Conservation (phyloP, 2,329 filamentous ascomycete genomes). For the Fusarium denticulatum region DNA sequence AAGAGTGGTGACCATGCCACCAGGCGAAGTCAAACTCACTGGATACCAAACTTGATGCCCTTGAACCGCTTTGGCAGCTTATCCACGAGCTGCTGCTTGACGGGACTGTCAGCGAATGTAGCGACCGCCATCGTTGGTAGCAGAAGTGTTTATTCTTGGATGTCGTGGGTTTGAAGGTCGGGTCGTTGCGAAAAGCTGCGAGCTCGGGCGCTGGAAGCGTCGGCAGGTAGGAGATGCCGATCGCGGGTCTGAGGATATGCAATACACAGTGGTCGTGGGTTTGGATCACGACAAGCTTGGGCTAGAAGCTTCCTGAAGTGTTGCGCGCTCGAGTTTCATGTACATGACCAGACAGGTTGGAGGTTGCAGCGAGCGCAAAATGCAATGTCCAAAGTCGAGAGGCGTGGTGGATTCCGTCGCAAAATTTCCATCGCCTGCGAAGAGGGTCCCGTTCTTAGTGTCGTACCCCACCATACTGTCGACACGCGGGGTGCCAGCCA, state of each 20-base stretch:
- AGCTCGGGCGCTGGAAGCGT: background rate
- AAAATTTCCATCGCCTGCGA: conserved; percentile 37
- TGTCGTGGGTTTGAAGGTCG: background rate
- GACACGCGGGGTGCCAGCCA: conserved; percentile 28
- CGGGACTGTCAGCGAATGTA: conserved; percentile 46
- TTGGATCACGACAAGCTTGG: conserved; percentile 25
- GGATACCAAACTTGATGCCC: conserved; percentile 92
- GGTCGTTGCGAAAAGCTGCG: background rate
- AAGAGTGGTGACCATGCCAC: background rate
- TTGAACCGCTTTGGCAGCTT: conserved; percentile 90
- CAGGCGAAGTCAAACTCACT: conserved; percentile 62
- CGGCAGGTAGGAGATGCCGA: background rate
- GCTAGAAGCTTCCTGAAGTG: conserved; percentile 5
- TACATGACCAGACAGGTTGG: conserved; percentile 34
- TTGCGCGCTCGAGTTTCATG: conserved; percentile 4
- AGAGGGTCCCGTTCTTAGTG: conserved; percentile 27
- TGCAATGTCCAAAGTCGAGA: background rate
- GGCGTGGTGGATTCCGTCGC: conserved; percentile 26
- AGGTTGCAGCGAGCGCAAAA: conserved; percentile 1
- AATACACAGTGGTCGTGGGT: background rate
- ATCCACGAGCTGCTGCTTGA: conserved; percentile 92
- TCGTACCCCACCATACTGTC: conserved; percentile 45
- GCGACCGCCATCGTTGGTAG: conserved; percentile 19
- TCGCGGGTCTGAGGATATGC: background rate
- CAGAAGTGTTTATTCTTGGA: background rate